Evolutionary conservation across 2,329 filamentous ascomycete genomes (phyloP).

Genomic region (Geosmithia morbida): DNA sequence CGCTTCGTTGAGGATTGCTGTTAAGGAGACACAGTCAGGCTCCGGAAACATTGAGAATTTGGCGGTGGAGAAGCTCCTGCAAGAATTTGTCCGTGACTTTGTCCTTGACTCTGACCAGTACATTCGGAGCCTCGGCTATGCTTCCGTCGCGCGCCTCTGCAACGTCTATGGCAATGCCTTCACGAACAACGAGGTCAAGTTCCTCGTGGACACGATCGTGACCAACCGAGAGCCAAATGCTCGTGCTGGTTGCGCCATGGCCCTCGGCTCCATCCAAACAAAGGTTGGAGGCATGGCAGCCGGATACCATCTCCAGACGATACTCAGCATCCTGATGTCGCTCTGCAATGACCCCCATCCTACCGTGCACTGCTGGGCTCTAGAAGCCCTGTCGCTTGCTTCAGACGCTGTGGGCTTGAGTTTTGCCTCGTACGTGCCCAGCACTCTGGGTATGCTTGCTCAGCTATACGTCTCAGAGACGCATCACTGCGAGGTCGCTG

Average conservation of each 20-base stretch:
- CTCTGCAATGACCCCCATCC: constrained; percentile 92
- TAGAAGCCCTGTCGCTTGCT: constrained; percentile 75
- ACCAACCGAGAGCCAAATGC: constrained; percentile 86
- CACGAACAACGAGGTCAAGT: constrained; percentile 81
- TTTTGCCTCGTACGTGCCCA: constrained; percentile 81
- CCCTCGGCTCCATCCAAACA: constrained; percentile 82
- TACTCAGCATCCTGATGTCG: constrained; percentile 96
- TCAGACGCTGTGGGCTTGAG: constrained; percentile 86
- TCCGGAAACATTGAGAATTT: constrained; percentile 59
- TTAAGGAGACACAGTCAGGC: constrained; percentile 61
- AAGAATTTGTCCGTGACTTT: constrained; percentile 59
- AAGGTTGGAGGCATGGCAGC: constrained; percentile 97
- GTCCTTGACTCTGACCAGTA: constrained; percentile 74
- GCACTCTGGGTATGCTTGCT: constrained; percentile 83
- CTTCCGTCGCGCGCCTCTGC: constrained; percentile 75
- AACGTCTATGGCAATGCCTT: constrained; percentile 72
- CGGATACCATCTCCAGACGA: constrained; percentile 89
- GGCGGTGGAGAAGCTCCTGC: constrained; percentile 71
- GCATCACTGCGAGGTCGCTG: constrained; percentile 72
- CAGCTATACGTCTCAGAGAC: constrained; percentile 86
- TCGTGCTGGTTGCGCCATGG: constrained; percentile 86
- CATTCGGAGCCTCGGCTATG: constrained; percentile 72
- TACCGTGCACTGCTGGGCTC: constrained; percentile 88
- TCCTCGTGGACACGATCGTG: constrained; percentile 86
- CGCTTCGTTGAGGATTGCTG: constrained; percentile 68